A percentile compares a stretch with the other conserved stretches of the same genome.
Evolutionary conservation across 768 basidiomycete genomes (phyloP).

Genomic region (Leccinellum rugosiceps): DNA sequence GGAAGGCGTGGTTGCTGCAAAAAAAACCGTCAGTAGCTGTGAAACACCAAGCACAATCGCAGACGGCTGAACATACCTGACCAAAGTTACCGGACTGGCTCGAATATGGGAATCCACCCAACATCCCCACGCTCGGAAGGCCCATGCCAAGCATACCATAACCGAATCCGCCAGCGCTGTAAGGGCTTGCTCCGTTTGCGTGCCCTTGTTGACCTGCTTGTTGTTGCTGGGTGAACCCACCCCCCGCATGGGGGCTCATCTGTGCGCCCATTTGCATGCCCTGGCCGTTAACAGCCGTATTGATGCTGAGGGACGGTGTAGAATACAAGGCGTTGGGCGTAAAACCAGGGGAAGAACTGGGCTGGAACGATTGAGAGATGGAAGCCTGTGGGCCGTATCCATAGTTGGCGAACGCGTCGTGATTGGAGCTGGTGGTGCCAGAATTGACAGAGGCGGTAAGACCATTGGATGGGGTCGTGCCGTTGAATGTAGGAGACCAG

Average conservation of each 20-base stretch:
- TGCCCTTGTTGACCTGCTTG: conserved; percentile 32
- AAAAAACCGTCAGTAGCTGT: conserved; percentile 36
- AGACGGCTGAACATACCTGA: conserved; percentile 42
- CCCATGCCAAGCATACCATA: conserved; percentile 84
- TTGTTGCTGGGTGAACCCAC: conserved; percentile 49
- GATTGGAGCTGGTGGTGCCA: conserved; percentile 38
- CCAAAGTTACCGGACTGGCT: conserved; percentile 68
- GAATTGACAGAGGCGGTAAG: conserved; percentile 37
- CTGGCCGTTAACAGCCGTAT: conserved; percentile 49
- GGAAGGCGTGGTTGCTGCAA: conserved; percentile 53
- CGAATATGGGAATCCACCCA: conserved; percentile 69
- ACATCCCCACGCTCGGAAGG: conserved; percentile 68
- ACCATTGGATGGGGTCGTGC: conserved; percentile 34
- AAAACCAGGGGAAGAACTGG: conserved; percentile 46
- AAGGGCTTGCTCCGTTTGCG: conserved; percentile 48
- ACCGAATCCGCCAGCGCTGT: conserved; percentile 49
- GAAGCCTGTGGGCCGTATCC: conserved; percentile 78
- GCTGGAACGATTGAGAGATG: conserved; percentile 53
- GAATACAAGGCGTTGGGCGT: conserved; percentile 64
- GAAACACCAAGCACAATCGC: not conserved
- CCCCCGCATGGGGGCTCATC: conserved; percentile 66
- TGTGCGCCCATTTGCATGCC: conserved; percentile 49
- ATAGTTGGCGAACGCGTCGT: conserved; percentile 82
- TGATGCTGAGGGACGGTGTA: conserved; percentile 67
- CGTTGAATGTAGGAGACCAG: conserved; percentile 67